phyloP scores from a whole-genome alignment of 768 basidiomycete genomes.

The Galerina sulciceps region DNA sequence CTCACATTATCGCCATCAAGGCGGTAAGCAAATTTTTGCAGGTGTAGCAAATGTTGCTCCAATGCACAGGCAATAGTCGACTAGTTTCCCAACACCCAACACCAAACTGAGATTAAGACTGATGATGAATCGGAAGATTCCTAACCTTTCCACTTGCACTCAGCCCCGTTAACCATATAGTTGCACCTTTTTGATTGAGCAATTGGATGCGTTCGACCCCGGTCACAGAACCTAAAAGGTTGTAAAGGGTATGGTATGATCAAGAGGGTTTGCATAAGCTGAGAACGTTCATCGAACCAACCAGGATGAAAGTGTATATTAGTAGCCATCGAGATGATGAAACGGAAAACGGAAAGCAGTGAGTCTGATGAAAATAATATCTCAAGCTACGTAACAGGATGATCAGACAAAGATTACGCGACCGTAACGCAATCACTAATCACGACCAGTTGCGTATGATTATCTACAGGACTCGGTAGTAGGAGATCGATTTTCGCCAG shows the following conservation, averaged over 20 bases:
- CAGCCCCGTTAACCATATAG: constrained; percentile 96
- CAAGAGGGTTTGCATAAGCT: not conserved
- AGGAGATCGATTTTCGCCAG: not conserved
- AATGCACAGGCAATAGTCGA: constrained; percentile 97
- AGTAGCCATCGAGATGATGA: constrained; percentile 38
- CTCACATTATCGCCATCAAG: constrained; percentile 97
- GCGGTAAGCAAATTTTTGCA: constrained; percentile 85
- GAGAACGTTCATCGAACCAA: constrained; percentile 25
- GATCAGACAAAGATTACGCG: constrained; percentile 24
- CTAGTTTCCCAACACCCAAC: constrained; percentile 40
- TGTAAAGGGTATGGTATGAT: not conserved
- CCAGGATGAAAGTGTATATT: constrained; percentile 77
- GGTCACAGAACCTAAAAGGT: constrained; percentile 68
- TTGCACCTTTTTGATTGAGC: constrained; percentile 83
- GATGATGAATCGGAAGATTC: not conserved
- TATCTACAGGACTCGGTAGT: too few relatives aligned
- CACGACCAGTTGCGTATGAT: too few relatives aligned
- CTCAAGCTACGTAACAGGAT: not conserved
- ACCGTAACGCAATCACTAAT: constrained; percentile 32
- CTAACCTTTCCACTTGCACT: constrained; percentile 93
- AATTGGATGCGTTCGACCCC: constrained; percentile 66
- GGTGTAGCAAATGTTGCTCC: constrained; percentile 92
- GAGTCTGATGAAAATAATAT: too few relatives aligned
- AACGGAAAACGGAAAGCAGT: not conserved
- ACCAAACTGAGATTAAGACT: not conserved